A percentile compares a stretch with the other conserved stretches of the same genome.
phyloP scores from a whole-genome alignment of 306 rosid genomes.

The Dicorynia guianensis region DNA sequence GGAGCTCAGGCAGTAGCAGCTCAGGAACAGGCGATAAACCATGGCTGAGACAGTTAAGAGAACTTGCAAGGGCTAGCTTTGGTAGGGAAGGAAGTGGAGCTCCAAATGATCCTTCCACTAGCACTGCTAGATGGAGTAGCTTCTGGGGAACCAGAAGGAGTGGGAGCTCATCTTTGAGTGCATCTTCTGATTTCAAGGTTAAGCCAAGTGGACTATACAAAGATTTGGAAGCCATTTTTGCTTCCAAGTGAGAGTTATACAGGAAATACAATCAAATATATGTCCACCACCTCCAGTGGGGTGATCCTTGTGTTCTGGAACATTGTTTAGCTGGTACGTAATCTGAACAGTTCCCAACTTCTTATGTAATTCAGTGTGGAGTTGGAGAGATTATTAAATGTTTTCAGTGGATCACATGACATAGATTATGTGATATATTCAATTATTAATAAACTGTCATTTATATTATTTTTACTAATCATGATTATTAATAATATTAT shows the following conservation, averaged over 20 bases:
- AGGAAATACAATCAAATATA: background rate
- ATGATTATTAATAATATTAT: too few species aligned
- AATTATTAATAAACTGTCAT: too few species aligned
- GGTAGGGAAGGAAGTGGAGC: slow-evolving; percentile 62
- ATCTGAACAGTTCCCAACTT: slow-evolving; percentile 3
- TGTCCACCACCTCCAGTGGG: too few species aligned
- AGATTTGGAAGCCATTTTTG: slow-evolving; percentile 94
- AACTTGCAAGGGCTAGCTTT: slow-evolving; percentile 74
- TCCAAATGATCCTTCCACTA: slow-evolving; percentile 75
- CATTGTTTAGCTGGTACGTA: background rate
- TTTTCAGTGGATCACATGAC: too few species aligned
- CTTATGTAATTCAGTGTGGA: background rate
- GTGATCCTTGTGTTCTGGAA: background rate
- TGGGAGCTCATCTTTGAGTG: slow-evolving; percentile 57
- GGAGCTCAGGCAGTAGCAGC: slow-evolving; percentile 52
- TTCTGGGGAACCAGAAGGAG: slow-evolving; percentile 71
- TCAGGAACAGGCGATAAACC: slow-evolving; percentile 66
- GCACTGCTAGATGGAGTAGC: slow-evolving; percentile 64
- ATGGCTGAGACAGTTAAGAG: slow-evolving; percentile 73
- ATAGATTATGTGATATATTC: too few species aligned
- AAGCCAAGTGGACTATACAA: slow-evolving; percentile 61
- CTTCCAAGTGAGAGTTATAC: slow-evolving; percentile 64
- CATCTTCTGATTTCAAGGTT: slow-evolving; percentile 63
- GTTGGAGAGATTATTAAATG: too few species aligned
- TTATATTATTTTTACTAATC: too few species aligned